These are phyloP conservation scores for Cercospora sp. DNA, from an alignment of 2,329 filamentous ascomycete species.

Conservation along the genomic window DNA sequence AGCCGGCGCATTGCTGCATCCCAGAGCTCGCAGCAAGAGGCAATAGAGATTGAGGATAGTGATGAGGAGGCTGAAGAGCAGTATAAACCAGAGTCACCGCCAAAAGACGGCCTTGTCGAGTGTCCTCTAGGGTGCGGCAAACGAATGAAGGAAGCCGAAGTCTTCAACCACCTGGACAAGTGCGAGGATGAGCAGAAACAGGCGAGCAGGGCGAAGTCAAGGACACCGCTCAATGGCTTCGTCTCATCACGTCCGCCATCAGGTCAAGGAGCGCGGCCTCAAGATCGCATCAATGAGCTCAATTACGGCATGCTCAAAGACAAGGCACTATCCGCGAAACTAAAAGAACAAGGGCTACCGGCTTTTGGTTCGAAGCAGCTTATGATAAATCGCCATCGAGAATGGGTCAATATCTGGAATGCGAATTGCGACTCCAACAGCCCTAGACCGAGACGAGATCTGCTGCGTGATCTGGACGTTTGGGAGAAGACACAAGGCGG, in stretches of 20 bases:
- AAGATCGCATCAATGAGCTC: constrained; percentile 72
- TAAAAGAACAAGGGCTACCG: constrained; percentile 77
- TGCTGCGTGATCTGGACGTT: constrained; percentile 74
- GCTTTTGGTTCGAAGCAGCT: constrained; percentile 66
- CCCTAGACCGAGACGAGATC: constrained; percentile 68
- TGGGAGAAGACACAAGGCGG: constrained; percentile 86
- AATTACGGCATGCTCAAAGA: constrained; percentile 91
- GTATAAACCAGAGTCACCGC: constrained; percentile 34
- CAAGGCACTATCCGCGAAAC: constrained; percentile 71
- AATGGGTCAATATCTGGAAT: constrained; percentile 96
- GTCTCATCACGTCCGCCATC: constrained; percentile 18
- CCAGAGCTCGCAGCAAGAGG: constrained; percentile 32
- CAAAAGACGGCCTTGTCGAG: constrained; percentile 72
- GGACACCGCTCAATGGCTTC: constrained; percentile 25
- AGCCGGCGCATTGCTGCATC: constrained; percentile 38
- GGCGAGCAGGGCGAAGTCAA: constrained; percentile 26
- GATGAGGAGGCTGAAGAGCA: constrained; percentile 43
- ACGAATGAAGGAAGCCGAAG: constrained; percentile 75
- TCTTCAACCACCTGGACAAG: constrained; percentile 78
- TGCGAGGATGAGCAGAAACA: constrained; percentile 51
- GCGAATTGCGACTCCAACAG: constrained; percentile 85
- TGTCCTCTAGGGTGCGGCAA: constrained; percentile 78
- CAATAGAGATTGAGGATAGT: constrained; percentile 41
- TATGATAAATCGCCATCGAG: constrained; percentile 77
- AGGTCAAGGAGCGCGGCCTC: constrained; percentile 40